Conservation (phyloP, 495 filamentous ascomycete genomes). For the Cudoniella acicularis region DNA sequence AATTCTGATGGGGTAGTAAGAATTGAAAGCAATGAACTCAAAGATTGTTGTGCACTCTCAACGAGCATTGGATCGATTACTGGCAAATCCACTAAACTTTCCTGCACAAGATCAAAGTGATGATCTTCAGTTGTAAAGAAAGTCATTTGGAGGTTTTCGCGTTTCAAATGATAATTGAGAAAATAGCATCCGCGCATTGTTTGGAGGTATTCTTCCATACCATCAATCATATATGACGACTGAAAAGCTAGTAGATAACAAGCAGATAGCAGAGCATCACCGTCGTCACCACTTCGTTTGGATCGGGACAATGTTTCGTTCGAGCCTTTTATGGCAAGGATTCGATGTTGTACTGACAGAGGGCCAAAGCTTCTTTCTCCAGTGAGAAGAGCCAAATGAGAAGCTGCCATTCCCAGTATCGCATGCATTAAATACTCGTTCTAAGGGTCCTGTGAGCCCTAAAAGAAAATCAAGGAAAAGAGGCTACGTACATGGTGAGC, state of each 20-base stretch:
- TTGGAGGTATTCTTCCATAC: constrained; percentile 18
- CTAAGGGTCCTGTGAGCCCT: background rate
- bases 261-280: constrained; percentile 18
- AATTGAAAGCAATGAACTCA: background rate
- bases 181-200: constrained; percentile 20
- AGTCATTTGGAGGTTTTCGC: constrained; percentile 7
- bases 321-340: constrained; percentile 17
- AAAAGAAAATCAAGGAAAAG: background rate
- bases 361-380: constrained; percentile 1
- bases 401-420: constrained; percentile 21
- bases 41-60: constrained; percentile 11
- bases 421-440: constrained; percentile 26
- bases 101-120: constrained; percentile 18
- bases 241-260: constrained; percentile 23
- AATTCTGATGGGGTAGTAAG: background rate
- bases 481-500: constrained; percentile 19
- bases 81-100: constrained; percentile 13
- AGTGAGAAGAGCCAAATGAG: constrained; percentile 12
- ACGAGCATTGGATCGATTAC: constrained; percentile 12
- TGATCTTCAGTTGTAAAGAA: constrained; percentile 12
- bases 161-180: constrained; percentile 6
- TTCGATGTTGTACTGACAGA: constrained; percentile 17
- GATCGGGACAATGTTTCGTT: constrained; percentile 14
- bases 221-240: constrained; percentile 23
- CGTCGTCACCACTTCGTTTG: constrained; percentile 7